A percentile compares a stretch with the other conserved stretches of the same genome.
Conservation (phyloP, 768 basidiomycete genomes). For the Suillus americanus region DNA sequence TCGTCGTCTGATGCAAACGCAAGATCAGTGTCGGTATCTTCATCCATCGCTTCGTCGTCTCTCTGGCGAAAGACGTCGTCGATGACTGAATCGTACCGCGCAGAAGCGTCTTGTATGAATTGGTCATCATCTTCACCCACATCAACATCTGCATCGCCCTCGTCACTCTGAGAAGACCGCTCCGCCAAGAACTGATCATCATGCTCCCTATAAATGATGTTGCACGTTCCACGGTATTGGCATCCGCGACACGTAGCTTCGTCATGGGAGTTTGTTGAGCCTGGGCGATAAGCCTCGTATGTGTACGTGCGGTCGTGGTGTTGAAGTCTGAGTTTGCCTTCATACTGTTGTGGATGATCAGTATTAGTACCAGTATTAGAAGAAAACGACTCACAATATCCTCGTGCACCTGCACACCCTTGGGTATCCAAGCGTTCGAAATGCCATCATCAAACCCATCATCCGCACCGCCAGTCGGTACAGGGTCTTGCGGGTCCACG, state of each 20-base stretch:
- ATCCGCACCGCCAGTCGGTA: constrained; percentile 17
- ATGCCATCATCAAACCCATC: constrained; percentile 36
- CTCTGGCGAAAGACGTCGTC: not conserved
- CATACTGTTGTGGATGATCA: not conserved
- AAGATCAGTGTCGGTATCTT: constrained; percentile 22
- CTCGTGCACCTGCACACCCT: constrained; percentile 16
- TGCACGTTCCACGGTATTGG: constrained; percentile 23
- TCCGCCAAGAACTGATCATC: not conserved
- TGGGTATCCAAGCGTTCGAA: constrained; percentile 42
- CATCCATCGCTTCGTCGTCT: constrained; percentile 6
- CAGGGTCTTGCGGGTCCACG: constrained; percentile 40
- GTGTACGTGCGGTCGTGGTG: constrained; percentile 18
- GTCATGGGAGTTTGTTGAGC: constrained; percentile 42
- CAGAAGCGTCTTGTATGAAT: constrained; percentile 16
- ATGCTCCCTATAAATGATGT: constrained; percentile 25
- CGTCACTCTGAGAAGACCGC: not conserved
- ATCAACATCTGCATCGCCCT: not conserved
- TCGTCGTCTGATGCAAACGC: constrained; percentile 23
- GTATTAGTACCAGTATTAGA: not conserved
- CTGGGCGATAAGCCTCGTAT: constrained; percentile 44
- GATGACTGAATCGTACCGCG: not conserved
- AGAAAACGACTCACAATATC: constrained; percentile 18
- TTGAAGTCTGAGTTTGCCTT: not conserved
- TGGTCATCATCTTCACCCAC: constrained; percentile 21
- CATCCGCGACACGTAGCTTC: constrained; percentile 37